Evolutionary conservation across 2,329 filamentous ascomycete genomes (phyloP), one percentile per base, ranked within the genome.

Genomic region (Aspergillus awamori): DNA sequence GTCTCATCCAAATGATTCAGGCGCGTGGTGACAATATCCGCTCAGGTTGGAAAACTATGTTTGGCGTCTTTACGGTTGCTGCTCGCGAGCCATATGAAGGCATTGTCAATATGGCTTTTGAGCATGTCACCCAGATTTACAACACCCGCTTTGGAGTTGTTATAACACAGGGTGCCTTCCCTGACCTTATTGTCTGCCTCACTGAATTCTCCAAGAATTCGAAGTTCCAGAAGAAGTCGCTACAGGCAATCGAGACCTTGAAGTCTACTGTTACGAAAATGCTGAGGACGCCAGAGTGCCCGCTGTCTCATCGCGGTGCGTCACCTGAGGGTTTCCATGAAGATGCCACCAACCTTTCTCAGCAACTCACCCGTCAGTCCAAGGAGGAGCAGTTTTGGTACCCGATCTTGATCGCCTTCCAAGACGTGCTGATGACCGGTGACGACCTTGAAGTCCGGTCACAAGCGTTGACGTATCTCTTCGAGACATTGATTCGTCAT

Each of bases 191-290:
- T 62, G 92, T 99, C 56, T 99, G 95, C 72, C 80, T 99, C 64
- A 99, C 96, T 0, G 93, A 98, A 75, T 99, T 99, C 75, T 97
- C 94, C 17, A 99, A 99, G 83, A 99, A 99, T 75, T 89, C 93
- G 77, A 93, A 89, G 72, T 99, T 99, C 80, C 95, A 99, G 77
- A 98, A 98, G 83, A 98, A 98, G 82, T 97, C 93, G 17, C 77
- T 99, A 57, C 93, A 97, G 72, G 94, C 95, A 0, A 94, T 99
- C 74, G 95, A 99, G 77, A 89, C 93, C 4, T 81, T 99, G 41
- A 98, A 97, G 76, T 93, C 92, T 0, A 92, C 94, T 17, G 93
- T 99, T 53, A 91, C 92, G 0, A 92, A 91, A 72, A 97, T 99
- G 94, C 84, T 99, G 45, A 91, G 91, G 73, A 97, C 94, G 4